Conservation (phyloP, 805 yeast genomes). For the Pichia cabralensis region DNA sequence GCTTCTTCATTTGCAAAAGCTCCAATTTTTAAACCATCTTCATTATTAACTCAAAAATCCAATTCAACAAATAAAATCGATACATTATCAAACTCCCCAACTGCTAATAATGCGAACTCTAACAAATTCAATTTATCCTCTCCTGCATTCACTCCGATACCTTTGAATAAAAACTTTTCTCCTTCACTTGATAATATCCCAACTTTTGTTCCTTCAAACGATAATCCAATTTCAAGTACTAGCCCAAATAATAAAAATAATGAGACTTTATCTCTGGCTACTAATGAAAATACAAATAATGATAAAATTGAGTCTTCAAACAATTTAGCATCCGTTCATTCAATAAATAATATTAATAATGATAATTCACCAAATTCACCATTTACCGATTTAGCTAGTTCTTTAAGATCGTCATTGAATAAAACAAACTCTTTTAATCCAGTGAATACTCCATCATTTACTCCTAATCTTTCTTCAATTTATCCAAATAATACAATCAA, state of each 20-base stretch:
- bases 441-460: constrained; percentile 23
- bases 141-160: constrained; percentile 44
- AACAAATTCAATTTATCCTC: constrained; percentile 41
- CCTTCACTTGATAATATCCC: constrained; percentile 41
- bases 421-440: constrained; percentile 18
- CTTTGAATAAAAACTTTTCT: constrained; percentile 31
- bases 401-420: constrained; percentile 1
- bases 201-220: constrained; percentile 36
- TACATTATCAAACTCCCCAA: not conserved
- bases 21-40: constrained; percentile 4
- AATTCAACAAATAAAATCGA: not conserved
- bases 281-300: no score
- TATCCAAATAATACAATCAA: constrained; percentile 24
- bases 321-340: not conserved
- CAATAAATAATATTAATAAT: not conserved
- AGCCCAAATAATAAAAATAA: no score
- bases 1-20: constrained; percentile 6
- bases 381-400: no score
- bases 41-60: constrained; percentile 2
- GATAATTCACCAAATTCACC: no score
- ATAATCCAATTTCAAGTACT: not conserved
- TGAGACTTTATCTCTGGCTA: no score
- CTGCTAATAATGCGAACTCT: not conserved
- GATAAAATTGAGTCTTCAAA: no score
- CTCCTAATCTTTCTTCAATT: constrained; percentile 27